Base-by-base conservation (phyloP, 352 stramenopile species). In the Bremia lactucae region DNA sequence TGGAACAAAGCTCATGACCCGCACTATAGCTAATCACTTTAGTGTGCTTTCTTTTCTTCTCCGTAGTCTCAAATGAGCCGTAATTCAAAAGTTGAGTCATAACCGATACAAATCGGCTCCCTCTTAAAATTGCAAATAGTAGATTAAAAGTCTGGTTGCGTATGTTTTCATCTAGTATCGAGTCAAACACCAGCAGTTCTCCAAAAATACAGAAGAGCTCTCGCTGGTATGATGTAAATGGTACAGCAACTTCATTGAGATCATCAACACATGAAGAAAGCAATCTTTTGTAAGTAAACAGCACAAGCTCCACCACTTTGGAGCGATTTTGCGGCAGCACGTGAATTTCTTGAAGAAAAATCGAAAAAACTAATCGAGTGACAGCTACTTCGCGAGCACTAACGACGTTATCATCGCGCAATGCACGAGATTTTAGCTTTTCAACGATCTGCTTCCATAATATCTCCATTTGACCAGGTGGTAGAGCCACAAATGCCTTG, bases 321-420 rank as follows among this genome's bases (percentile, higher is more conserved):
- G 37, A 48, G 15, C 74, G 78, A 40, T 82, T 87, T 46, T 87
- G 65, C 24, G 75, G 72, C 18, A 72, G 79, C 40, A 89, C 78
- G 35, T 90, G 73, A 39, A 93, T 63, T 54, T 93, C 78, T 43
- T 90, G 72, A 1, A 85, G 39, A 20, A 89, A 93, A 14, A 69
- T 58, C 35, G 76, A 70, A 46, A 89, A 83, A 4, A 91, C 38
- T n/a, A 82, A 65, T 4, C 81, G 81, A 16, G 70, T 71, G 43
- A 89, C 48, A 1, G 59, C 55, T 20, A 89, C 52, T 39, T 46
- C 53, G 26, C 39, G 53, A 0, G 38, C 21, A 11, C 37, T 59
- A 14, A 26, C 15, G 18, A 44, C n/a, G 19, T 44, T 10, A 21
- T 62, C 36, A n/a, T 54, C 25, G 2, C 21, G 35, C 24, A 29